phyloP scores from a whole-genome alignment of 192 early-diverging fungal genomes.

The Gonapodya sp. region DNA sequence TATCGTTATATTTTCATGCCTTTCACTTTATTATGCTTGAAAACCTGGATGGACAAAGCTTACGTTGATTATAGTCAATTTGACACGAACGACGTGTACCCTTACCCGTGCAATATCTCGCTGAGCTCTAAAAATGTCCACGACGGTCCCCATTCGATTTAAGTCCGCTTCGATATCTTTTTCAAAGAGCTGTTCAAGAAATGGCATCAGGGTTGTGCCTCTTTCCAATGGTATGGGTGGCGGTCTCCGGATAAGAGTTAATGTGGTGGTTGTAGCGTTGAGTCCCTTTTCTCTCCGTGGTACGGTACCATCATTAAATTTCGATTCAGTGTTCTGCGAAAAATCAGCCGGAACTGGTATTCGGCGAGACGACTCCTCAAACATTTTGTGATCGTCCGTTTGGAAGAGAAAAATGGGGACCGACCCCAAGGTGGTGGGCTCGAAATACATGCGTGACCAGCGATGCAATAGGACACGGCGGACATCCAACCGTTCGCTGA shows the following conservation, averaged over 20 bases:
- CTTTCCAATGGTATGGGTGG: neutral
- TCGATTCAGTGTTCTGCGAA: constrained; percentile 11
- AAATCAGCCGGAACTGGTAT: constrained; percentile 12
- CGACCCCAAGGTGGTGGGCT: constrained; percentile 10
- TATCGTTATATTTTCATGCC: no score
- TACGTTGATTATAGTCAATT: no score
- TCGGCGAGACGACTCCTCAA: constrained; percentile 5
- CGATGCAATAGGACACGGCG: constrained; percentile 29
- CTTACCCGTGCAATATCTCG: neutral
- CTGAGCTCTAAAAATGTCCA: neutral
- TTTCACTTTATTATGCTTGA: no score
- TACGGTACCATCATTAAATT: constrained; percentile 10
- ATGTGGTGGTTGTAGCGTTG: constrained; percentile 13
- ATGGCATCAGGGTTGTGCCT: constrained; percentile 40
- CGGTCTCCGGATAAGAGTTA: constrained; percentile 28
- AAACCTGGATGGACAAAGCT: no score
- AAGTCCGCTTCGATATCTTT: constrained; percentile 35
- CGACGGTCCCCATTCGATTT: constrained; percentile 12
- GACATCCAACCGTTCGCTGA: constrained; percentile 23
- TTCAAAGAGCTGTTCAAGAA: constrained; percentile 29
- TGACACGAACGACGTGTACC: no score
- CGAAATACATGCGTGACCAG: constrained; percentile 22
- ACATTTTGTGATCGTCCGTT: constrained; percentile 16
- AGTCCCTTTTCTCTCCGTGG: neutral
- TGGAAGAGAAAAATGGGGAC: constrained; percentile 27